Evolutionary conservation across 345 rosid genomes (phyloP), one percentile per base, ranked within the genome.

Genomic region (Aethionema arabicum): DNA sequence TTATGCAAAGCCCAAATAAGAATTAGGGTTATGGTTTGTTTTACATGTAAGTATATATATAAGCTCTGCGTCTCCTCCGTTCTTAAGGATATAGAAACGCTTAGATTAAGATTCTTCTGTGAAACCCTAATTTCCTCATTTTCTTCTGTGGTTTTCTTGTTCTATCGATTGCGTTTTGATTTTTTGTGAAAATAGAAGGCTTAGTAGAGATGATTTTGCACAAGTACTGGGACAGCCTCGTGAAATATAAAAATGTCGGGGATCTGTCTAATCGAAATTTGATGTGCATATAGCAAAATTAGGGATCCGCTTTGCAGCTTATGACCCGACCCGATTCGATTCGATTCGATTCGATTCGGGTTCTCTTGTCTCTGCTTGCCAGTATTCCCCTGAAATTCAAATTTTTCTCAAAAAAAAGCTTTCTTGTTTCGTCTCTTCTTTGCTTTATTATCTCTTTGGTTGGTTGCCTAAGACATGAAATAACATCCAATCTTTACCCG

Each of bases 231-330:
- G 74, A 70, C 69, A 42, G 64, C 74, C 74, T 54, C 32, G 29
- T 43, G 3, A 48, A 7, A 40, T 8, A 35, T 15, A 3, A 39
- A 32, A 44, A 47, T 21, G 33, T 57, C 31, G 67, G 70, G 74
- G 68, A 38, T 70, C 41, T 63, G 74, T 70, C 74, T 45, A 70
- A 70, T 70, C 40, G 11, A 47, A 47, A 53, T 61, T 59, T 53
- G 0, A 8, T 69, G 70, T 70, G 74, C 74, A 57, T 63, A 70
- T 0, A 70, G 41, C 2, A 57, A 70, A 36, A 70, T 41, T 70
- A 70, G 74, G 74, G 65, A 70, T 63, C 74, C 74, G 74, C 69
- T 70, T 70, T 70, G 74, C 74, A 42, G 61, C 74, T 57, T 70
- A 43, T 50, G 65, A 64, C 42, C 54, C 35, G 30, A 70, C 42